These are phyloP conservation scores for Apiospora aurea DNA, from an alignment of 2,329 filamentous ascomycete genomes.

Conservation along the genomic window DNA sequence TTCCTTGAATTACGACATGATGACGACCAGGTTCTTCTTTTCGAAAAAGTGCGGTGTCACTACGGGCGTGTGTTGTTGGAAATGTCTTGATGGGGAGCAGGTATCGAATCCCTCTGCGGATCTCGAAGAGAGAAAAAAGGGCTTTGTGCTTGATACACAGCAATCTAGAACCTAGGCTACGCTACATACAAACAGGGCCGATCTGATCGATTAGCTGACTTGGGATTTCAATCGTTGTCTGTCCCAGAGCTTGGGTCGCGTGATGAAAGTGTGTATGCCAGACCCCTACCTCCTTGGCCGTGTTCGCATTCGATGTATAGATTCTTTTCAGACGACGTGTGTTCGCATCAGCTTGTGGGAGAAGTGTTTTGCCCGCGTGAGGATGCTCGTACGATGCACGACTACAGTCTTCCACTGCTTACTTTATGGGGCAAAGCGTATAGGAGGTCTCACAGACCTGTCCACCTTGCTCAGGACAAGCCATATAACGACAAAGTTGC, in stretches of 20 bases:
- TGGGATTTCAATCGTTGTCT: constrained; percentile 8
- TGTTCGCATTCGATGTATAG: too few species aligned
- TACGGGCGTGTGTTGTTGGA: constrained; percentile 44
- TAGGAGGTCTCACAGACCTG: not conserved
- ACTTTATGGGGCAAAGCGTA: not conserved
- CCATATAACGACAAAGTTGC: not conserved
- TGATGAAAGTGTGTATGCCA: not conserved
- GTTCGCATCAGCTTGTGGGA: too few species aligned
- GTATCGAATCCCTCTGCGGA: constrained; percentile 4
- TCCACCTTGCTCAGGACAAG: too few species aligned
- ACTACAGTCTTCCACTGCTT: not conserved
- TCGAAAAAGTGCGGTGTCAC: constrained; percentile 49
- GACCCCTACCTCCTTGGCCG: too few species aligned
- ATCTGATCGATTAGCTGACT: constrained; percentile 21
- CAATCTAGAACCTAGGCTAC: constrained; percentile 21
- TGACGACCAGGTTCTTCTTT: constrained; percentile 43
- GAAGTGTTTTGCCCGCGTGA: too few species aligned
- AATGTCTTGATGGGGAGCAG: constrained; percentile 37
- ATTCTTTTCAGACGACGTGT: too few species aligned
- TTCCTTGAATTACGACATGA: constrained; percentile 45
- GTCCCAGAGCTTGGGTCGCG: not conserved
- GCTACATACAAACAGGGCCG: constrained; percentile 22
- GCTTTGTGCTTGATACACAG: constrained; percentile 22
- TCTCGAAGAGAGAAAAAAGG: constrained; percentile 16
- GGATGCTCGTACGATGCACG: not conserved